Conservation (phyloP, 75 land plant genomes). For the Adiantum capillusveneris region DNA sequence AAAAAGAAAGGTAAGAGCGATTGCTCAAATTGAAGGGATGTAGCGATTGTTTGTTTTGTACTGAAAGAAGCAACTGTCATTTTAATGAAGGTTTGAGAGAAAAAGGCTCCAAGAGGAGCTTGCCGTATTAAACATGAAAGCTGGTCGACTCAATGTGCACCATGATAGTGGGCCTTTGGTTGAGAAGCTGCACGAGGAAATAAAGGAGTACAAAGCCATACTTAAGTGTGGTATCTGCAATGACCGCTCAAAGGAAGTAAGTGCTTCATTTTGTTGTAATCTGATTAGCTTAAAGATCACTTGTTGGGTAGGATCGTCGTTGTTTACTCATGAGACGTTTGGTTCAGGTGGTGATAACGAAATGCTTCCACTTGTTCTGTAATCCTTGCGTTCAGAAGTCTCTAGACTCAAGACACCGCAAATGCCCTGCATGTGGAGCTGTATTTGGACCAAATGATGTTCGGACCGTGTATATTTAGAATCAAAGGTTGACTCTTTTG, state of each 20-base stretch:
- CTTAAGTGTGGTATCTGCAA: constrained; percentile 84
- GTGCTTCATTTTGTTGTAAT: not conserved
- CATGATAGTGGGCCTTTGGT: constrained; percentile 49
- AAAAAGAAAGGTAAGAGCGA: constrained; percentile 57
- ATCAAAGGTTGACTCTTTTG: too few relatives aligned
- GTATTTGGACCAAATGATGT: constrained; percentile 91
- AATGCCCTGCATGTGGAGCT: constrained; percentile 73
- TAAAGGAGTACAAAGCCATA: constrained; percentile 67
- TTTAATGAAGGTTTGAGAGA: constrained; percentile 53
- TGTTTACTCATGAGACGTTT: not conserved
- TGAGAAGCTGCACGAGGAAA: constrained; percentile 69
- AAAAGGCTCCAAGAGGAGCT: constrained; percentile 72
- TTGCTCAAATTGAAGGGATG: too few relatives aligned
- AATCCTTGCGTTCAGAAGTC: constrained; percentile 66
- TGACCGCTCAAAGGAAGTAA: constrained; percentile 84
- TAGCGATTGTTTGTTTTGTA: too few relatives aligned
- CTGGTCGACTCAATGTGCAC: constrained; percentile 39
- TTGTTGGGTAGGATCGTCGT: not conserved
- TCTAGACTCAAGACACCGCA: constrained; percentile 67
- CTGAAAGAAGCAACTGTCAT: not conserved
- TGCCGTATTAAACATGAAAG: constrained; percentile 47
- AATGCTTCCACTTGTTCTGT: constrained; percentile 95
- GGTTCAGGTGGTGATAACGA: constrained; percentile 90
- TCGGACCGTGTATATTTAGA: constrained; percentile 76
- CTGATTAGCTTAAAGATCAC: not conserved